These are phyloP conservation scores for Tympanopsis confertula DNA, from an alignment of 2,329 filamentous ascomycete species.

Conservation along the genomic window DNA sequence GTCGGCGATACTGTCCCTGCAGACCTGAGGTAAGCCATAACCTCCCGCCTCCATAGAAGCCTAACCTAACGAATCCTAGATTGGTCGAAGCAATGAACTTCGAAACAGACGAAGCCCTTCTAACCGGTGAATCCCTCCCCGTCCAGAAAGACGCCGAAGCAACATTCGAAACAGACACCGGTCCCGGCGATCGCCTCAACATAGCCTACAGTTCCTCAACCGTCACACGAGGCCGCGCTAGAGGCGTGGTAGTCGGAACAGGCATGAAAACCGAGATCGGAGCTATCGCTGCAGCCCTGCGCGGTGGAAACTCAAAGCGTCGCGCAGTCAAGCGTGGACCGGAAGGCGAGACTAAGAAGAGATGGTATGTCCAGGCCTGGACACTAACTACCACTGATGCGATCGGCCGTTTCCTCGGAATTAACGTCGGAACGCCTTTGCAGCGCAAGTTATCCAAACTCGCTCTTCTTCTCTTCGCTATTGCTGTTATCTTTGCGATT, in stretches of 20 bases:
- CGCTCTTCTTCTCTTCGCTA: slow-evolving; percentile 45
- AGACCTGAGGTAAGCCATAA: slow-evolving; percentile 12
- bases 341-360: slow-evolving; percentile 31
- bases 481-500: slow-evolving; percentile 51
- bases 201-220: slow-evolving; percentile 46
- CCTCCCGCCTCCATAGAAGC: not conserved
- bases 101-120: slow-evolving; percentile 42
- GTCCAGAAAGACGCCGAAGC: slow-evolving; percentile 34
- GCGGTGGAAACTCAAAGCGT: slow-evolving; percentile 31
- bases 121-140: slow-evolving; percentile 47
- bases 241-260: slow-evolving; percentile 41
- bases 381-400: slow-evolving; percentile 33
- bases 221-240: slow-evolving; percentile 45
- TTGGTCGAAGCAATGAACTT: slow-evolving; percentile 36
- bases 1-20: slow-evolving; percentile 22
- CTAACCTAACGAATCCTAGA: slow-evolving; percentile 4
- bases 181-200: slow-evolving; percentile 44
- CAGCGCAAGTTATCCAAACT: slow-evolving; percentile 52
- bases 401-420: slow-evolving; percentile 43
- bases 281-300: slow-evolving; percentile 46
- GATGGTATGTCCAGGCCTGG: slow-evolving; percentile 25
- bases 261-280: slow-evolving; percentile 49
- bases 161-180: slow-evolving; percentile 34
- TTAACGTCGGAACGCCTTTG: slow-evolving; percentile 52
- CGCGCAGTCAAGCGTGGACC: slow-evolving; percentile 31